A percentile compares a stretch with the other conserved stretches of the same genome.
Conservation (phyloP, 164 flowering plant genomes). For the Magnolia officinalis region DNA sequence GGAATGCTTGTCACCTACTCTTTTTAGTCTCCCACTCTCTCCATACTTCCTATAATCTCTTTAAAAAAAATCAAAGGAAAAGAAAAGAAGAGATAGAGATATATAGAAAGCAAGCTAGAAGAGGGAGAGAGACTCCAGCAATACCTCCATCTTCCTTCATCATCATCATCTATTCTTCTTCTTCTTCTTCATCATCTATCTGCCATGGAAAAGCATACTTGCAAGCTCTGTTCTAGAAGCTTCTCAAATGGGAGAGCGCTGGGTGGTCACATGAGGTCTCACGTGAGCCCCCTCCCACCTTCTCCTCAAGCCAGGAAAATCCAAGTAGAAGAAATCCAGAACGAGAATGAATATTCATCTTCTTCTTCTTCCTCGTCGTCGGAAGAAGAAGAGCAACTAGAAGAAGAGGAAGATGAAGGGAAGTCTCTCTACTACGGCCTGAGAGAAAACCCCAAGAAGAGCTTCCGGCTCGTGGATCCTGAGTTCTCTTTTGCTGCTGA, state of each 20-base stretch:
- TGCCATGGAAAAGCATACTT: constrained; percentile 37
- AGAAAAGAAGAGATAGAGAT: constrained; percentile 5
- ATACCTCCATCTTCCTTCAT: not conserved
- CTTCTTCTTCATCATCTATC: constrained; percentile 11
- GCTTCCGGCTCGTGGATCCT: constrained; percentile 44
- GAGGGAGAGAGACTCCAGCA: not conserved
- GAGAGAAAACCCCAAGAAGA: constrained; percentile 72
- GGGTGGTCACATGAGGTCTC: constrained; percentile 98
- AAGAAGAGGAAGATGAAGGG: constrained; percentile 7
- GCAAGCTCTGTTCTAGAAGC: constrained; percentile 70
- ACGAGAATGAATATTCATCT: constrained; percentile 1
- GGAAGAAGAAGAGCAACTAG: constrained; percentile 24
- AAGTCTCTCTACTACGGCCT: constrained; percentile 41
- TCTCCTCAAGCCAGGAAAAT: constrained; percentile 19
- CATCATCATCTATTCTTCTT: constrained; percentile 1
- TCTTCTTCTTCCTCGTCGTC: constrained; percentile 22
- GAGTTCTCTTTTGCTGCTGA: constrained; percentile 51
- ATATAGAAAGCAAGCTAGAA: not conserved
- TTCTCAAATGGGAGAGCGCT: constrained; percentile 81
- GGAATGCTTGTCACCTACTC: constrained; percentile 80
- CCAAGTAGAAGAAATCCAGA: constrained; percentile 23
- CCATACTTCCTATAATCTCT: not conserved
- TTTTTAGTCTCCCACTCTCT: constrained; percentile 22
- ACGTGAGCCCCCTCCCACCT: constrained; percentile 31
- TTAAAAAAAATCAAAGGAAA: not conserved